Evolutionary conservation across 805 yeast genomes (phyloP), one percentile per base, ranked within the genome.

Genomic region (Brettanomyces naardenensis): DNA sequence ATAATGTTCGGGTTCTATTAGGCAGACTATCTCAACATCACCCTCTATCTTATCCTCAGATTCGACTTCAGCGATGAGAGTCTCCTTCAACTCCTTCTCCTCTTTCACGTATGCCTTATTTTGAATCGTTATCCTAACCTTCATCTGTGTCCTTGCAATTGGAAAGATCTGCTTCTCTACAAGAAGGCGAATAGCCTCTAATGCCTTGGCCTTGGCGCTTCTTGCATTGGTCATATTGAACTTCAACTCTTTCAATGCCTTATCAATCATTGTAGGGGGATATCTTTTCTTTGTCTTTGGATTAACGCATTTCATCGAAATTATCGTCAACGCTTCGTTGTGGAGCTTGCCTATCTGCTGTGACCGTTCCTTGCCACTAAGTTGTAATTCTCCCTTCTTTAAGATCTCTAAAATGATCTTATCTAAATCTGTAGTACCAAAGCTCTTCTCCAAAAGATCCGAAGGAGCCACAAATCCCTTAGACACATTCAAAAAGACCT

Each of bases 71-170:
- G 47, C 35, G 14, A 53, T 29, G 9, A 49, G 41, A 3, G 23
- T 31, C 7, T 23, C 36, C 2, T 31, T 41, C 19, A 52, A 36
- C 5, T 51, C 48, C 6, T 58, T 41, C 47, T 63, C 31, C 54
- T 58, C 33, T 52, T 60, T 39, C 35, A 68, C 67, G 13, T 73
- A 72, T 4, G 73, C 77, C 44, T 80, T 73, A 6, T 71, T 65
- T 19, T 69, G 66, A 33, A 84, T 60, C 0, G 70, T 59, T n/a
- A 87, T 64, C 46, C 78, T 77, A 28, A 92, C 71, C 60, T 86
- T 79, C 98, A 92, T 92, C 51, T 81, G 80, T 0, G 97, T 97
- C 47, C 98, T 71, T 0, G 87, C 95, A 40, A 92, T 89, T 7
- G 97, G 97, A 20, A 92, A 81, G 23, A 88, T 65, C 59, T 92